phyloP scores from a whole-genome alignment of 495 filamentous ascomycete genomes.

The Gamarada debralockiae region DNA sequence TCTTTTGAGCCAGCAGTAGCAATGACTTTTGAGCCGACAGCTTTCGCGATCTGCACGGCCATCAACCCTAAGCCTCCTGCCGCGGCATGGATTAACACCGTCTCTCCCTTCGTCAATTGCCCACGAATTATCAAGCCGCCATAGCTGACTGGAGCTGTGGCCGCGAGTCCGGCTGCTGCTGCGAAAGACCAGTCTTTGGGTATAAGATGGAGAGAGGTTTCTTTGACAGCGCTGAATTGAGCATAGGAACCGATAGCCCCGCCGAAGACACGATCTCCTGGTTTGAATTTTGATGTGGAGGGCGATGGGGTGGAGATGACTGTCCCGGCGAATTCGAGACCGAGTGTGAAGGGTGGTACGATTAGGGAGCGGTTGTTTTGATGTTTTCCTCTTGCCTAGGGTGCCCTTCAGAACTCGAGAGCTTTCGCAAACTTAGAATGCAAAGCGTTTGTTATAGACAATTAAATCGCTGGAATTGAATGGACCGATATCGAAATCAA shows the following conservation, averaged over 20 bases:
- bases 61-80: constrained; percentile 52
- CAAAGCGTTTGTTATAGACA: too few relatives aligned
- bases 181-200: constrained; percentile 19
- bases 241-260: constrained; percentile 17
- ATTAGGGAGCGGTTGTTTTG: constrained; percentile 35
- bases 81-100: constrained; percentile 43
- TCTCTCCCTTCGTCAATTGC: constrained; percentile 52
- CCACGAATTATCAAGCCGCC: constrained; percentile 54
- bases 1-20: constrained; percentile 16
- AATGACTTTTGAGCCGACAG: constrained; percentile 46
- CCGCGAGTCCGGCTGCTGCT: constrained; percentile 20
- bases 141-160: constrained; percentile 23
- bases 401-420: neutral
- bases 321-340: constrained; percentile 29
- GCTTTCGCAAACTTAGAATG: too few relatives aligned
- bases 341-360: constrained; percentile 31
- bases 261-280: constrained; percentile 26
- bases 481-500: too few relatives aligned
- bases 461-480: too few relatives aligned
- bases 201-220: constrained; percentile 10
- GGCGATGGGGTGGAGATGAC: constrained; percentile 14
- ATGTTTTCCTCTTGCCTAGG: constrained; percentile 32
- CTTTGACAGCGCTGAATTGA: constrained; percentile 16
- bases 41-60: constrained; percentile 38
- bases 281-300: constrained; percentile 11